Percentiles rank a stretch among this genome's conserved stretches.
Conservation (phyloP, 495 filamentous ascomycete genomes). For the Xylaria longipes region DNA sequence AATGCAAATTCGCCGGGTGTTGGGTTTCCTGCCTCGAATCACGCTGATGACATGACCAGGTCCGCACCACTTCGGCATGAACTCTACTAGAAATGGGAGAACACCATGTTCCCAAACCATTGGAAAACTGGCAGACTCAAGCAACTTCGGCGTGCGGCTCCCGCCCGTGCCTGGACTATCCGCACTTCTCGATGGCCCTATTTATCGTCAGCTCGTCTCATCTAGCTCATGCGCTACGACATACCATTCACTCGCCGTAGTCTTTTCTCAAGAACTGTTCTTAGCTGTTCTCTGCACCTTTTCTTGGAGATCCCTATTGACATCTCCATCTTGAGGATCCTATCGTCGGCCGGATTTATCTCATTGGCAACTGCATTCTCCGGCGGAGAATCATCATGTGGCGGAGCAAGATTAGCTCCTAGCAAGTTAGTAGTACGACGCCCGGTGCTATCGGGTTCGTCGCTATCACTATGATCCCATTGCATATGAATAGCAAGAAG, state of each 20-base stretch:
- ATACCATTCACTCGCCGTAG: constrained; percentile 30
- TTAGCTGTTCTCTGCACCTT: constrained; percentile 37
- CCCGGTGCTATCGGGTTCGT: background rate
- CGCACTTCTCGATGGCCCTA: constrained; percentile 24
- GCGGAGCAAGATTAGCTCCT: background rate
- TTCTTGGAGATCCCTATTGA: constrained; percentile 39
- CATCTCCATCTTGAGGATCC: constrained; percentile 32
- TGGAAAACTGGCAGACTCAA: constrained; percentile 39
- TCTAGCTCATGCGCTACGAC: background rate
- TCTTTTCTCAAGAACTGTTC: constrained; percentile 33
- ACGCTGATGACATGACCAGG: constrained; percentile 42
- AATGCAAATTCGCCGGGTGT: constrained; percentile 37
- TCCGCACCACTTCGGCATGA: constrained; percentile 43
- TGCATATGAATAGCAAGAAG: constrained; percentile 37
- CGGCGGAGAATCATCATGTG: background rate
- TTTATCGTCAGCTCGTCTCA: constrained; percentile 5
- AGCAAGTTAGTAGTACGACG: constrained; percentile 24
- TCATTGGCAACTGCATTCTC: constrained; percentile 3
- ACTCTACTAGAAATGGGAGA: constrained; percentile 41
- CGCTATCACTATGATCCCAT: constrained; percentile 26
- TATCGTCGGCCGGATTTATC: constrained; percentile 22
- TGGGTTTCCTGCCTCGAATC: constrained; percentile 35
- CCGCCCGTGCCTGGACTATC: constrained; percentile 30
- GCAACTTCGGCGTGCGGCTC: constrained; percentile 27
- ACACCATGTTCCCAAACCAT: constrained; percentile 42